Percentiles rank a stretch among this genome's conserved stretches.
Conservation (phyloP, 2,329 filamentous ascomycete genomes). For the Periconia macrospinosa region DNA sequence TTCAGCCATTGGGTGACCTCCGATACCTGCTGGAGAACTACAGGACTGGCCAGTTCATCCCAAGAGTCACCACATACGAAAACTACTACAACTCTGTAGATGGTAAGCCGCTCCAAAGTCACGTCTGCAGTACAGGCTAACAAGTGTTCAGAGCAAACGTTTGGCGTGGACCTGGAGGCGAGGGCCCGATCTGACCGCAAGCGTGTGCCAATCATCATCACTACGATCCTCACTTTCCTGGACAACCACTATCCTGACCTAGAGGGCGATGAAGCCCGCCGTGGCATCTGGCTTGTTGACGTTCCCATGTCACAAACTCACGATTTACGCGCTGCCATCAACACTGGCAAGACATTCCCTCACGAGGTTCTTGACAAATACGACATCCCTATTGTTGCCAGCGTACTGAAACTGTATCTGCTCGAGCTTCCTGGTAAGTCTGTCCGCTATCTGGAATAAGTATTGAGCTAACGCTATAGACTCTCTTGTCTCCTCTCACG, state of each 20-base stretch:
- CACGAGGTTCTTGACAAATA: constrained; percentile 80
- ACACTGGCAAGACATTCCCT: constrained; percentile 80
- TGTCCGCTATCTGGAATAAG: background rate
- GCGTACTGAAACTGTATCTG: constrained; percentile 89
- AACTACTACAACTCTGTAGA: constrained; percentile 99
- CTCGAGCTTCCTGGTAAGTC: constrained; percentile 85
- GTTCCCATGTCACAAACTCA: constrained; percentile 85
- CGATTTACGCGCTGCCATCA: constrained; percentile 77
- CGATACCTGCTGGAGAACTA: constrained; percentile 96
- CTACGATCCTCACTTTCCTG: constrained; percentile 89
- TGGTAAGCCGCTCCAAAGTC: constrained; percentile 44
- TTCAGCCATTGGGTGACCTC: constrained; percentile 89
- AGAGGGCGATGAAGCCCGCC: constrained; percentile 90
- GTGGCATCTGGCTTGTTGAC: constrained; percentile 92
- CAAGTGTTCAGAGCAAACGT: constrained; percentile 73
- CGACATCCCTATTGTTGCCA: constrained; percentile 92
- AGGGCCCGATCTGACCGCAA: constrained; percentile 92
- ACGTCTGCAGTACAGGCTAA: constrained; percentile 15
- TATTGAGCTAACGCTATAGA: constrained; percentile 52
- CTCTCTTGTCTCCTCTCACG: constrained; percentile 95
- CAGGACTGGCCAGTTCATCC: constrained; percentile 88
- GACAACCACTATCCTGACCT: constrained; percentile 97
- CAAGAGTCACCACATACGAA: constrained; percentile 90
- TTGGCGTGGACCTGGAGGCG: constrained; percentile 96
- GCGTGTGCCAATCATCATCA: constrained; percentile 89